phyloP scores from a whole-genome alignment of 495 filamentous ascomycete genomes.

The Aspergillus funiculosus region DNA sequence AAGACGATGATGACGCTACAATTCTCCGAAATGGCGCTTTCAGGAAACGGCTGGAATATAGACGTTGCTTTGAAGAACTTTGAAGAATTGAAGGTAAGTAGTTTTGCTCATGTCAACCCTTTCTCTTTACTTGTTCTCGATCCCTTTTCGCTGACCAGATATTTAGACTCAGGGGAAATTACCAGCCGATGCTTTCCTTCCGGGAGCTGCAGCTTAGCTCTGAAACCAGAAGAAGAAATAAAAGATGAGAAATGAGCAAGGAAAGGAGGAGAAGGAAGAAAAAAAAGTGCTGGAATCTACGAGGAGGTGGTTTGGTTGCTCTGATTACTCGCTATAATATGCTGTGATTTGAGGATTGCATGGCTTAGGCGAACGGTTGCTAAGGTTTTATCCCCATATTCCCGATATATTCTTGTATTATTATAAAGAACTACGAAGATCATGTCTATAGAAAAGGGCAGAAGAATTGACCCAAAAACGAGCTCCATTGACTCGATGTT shows the following conservation, averaged over 20 bases:
- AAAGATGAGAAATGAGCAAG: background rate
- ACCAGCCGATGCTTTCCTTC: slow-evolving; percentile 36
- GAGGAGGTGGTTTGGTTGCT: slow-evolving; percentile 10
- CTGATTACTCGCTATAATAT: slow-evolving; percentile 13
- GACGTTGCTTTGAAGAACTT: slow-evolving; percentile 63
- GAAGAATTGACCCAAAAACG: background rate
- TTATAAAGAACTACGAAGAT: slow-evolving; percentile 20
- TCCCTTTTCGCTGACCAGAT: slow-evolving; percentile 12
- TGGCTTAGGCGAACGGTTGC: slow-evolving; percentile 38
- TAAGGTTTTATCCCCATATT: slow-evolving; percentile 16
- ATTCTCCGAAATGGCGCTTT: slow-evolving; percentile 66
- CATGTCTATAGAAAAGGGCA: slow-evolving; percentile 23
- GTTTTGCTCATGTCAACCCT: too few species aligned
- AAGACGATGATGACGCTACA: slow-evolving; percentile 66
- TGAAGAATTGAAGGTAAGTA: slow-evolving; percentile 47
- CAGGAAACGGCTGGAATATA: slow-evolving; percentile 66
- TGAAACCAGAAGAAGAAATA: too few species aligned
- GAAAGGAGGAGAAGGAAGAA: background rate
- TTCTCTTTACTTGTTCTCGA: background rate
- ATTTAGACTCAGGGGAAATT: slow-evolving; percentile 36
- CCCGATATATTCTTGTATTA: slow-evolving; percentile 22
- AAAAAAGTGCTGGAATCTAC: background rate
- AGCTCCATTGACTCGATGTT: too few species aligned
- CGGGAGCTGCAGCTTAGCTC: slow-evolving; percentile 16
- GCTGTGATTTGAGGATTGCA: slow-evolving; percentile 27